Evolutionary conservation across 805 yeast species (phyloP), one percentile per base, ranked within the genome.

Genomic region (Starmerella riodocensis): DNA sequence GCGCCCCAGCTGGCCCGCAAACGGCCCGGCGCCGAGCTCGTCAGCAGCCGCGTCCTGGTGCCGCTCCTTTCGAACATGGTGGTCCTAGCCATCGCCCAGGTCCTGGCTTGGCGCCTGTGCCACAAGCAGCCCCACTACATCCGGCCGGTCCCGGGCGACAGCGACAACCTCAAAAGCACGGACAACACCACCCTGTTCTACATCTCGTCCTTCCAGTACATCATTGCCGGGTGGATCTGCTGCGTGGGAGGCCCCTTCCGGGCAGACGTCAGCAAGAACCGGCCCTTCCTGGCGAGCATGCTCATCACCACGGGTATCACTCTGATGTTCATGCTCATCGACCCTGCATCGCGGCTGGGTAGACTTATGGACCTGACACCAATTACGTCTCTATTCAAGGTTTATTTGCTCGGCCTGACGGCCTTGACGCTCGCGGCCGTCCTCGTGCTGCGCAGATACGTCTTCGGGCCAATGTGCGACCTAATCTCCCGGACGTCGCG

Each of bases 171-270:
- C 9, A 71, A 78, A 53, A 78, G 91, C 22, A 74, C 94, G 0
- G 98, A 91, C 56, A 91, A 93, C 57, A 85, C 97, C 0, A 74
- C 79, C 0, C 62, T 91, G 42, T 91, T 91, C 58, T 70, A 76
- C 34, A 75, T 71, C 52, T 71, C 94, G 4, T 83, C 85, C 53
- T 80, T 81, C 64, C 97, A 91, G 63, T 91, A 91, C 58, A 79
- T 93, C 35, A 62, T 84, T 41, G 70, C 76, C 39, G 95, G 96
- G 0, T 61, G 83, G 23, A 73, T 85, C n/a, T 64, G 91, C 43
- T 80, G 94, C 16, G 81, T 73, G 11, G 98, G 99, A 0, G 86
- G 91, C 7, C 99, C 99, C 17, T 91, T 84, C 58, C 69, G 98
- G 41, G 78, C 82, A 53, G 76, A 86, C 1, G 71, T 78, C 50